These are phyloP conservation scores for Bassia scoparia DNA, from an alignment of 148 eudicot genomes.

Conservation along the genomic window DNA sequence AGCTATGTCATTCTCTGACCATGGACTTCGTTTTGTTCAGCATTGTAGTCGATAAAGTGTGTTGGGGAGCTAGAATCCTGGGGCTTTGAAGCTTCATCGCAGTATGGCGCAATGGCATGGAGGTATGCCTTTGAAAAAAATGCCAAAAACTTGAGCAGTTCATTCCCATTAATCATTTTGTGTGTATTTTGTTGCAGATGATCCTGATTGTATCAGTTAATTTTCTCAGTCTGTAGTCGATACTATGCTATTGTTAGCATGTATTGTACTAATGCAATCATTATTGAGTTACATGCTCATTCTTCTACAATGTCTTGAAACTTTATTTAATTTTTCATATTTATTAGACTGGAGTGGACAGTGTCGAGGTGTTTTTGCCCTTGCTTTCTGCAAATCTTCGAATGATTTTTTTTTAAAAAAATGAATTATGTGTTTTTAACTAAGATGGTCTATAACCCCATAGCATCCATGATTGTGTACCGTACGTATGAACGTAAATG, in stretches of 20 bases:
- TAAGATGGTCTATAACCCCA: no score
- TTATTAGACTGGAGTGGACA: no score
- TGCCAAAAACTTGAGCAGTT: not conserved
- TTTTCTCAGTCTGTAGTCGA: conserved; percentile 12
- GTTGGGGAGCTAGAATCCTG: conserved; percentile 65
- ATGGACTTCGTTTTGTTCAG: conserved; percentile 48
- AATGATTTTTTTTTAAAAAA: no score
- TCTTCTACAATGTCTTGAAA: not conserved
- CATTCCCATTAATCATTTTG: conserved; percentile 11
- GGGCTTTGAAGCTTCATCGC: conserved; percentile 79
- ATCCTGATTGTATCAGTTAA: conserved; percentile 15
- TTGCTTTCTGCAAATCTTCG: no score
- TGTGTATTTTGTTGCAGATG: conserved; percentile 15
- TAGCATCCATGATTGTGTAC: no score
- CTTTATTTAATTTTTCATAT: not conserved
- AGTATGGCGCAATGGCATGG: conserved; percentile 72
- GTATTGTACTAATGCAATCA: conserved; percentile 12
- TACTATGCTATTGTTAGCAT: no score
- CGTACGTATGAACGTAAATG: no score
- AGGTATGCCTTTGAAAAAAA: conserved; percentile 42
- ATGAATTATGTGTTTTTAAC: no score
- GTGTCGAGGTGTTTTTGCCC: no score
- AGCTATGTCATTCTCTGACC: conserved; percentile 40
- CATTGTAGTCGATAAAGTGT: conserved; percentile 62
- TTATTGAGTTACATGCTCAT: conserved; percentile 9